These are phyloP conservation scores for Hypoxylon intermedium DNA, from an alignment of 495 filamentous ascomycete species.

Conservation along the genomic window DNA sequence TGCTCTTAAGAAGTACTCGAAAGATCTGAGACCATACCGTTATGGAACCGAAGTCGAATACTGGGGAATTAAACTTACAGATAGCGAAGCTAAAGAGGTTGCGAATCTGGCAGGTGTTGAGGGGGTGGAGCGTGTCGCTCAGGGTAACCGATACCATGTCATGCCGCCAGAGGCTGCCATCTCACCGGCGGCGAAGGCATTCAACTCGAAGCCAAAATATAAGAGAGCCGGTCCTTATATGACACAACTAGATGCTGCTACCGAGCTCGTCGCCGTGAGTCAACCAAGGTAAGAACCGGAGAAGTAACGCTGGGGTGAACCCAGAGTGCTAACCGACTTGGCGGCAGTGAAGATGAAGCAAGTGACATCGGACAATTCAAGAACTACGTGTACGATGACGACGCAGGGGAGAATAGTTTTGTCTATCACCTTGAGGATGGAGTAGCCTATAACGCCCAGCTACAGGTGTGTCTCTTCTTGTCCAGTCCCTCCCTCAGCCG, in stretches of 20 bases:
- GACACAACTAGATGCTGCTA: not conserved
- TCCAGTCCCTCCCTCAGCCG: too few relatives aligned
- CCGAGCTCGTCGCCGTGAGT: not conserved
- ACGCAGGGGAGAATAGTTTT: not conserved
- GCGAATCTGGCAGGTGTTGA: not conserved
- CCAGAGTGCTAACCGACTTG: not conserved
- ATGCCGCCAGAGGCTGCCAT: not conserved
- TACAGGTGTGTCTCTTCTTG: not conserved
- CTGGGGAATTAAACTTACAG: not conserved
- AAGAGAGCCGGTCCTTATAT: not conserved
- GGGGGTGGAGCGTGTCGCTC: too few relatives aligned
- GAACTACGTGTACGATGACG: not conserved
- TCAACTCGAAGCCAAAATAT: not conserved
- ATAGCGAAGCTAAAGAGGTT: not conserved
- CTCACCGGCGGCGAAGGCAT: not conserved
- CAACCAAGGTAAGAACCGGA: not conserved
- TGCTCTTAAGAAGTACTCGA: not conserved
- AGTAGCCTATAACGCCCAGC: not conserved
- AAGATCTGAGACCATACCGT: not conserved
- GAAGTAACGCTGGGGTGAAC: too few relatives aligned
- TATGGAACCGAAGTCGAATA: not conserved
- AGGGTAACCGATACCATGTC: not conserved
- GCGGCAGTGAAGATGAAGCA: not conserved
- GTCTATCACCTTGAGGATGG: constrained; percentile 1
- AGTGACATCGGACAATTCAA: not conserved